phyloP scores from a whole-genome alignment of 805 yeast genomes.

The Debaryomyces prosopidis region DNA sequence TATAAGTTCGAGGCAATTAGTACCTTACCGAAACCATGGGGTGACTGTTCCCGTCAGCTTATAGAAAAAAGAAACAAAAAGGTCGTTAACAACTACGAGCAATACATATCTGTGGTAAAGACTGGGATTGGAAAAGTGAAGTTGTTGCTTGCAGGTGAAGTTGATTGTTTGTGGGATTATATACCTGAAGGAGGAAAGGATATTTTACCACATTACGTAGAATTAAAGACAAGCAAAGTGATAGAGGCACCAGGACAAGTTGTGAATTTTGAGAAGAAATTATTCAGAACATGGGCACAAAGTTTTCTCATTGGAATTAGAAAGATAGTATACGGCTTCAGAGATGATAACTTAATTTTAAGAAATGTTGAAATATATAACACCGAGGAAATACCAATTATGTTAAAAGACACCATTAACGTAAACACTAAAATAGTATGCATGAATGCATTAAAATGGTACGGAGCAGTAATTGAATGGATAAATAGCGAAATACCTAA shows the following conservation, averaged over 20 bases:
- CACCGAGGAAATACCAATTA: constrained; percentile 75
- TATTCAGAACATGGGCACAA: constrained; percentile 89
- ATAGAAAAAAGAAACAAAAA: constrained; percentile 67
- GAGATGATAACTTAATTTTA: constrained; percentile 70
- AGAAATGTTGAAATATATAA: constrained; percentile 70
- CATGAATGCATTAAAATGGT: constrained; percentile 78
- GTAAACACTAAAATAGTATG: constrained; percentile 57
- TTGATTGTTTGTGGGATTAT: constrained; percentile 87
- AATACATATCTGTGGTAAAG: constrained; percentile 76
- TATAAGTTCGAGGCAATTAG: constrained; percentile 84
- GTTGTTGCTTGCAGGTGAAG: constrained; percentile 81
- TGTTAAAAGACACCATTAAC: constrained; percentile 54
- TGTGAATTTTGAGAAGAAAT: constrained; percentile 68
- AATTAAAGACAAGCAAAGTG: constrained; percentile 70
- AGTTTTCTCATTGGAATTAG: constrained; percentile 85
- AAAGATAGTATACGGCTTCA: constrained; percentile 80
- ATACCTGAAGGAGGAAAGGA: constrained; percentile 50
- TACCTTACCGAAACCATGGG: constrained; percentile 77
- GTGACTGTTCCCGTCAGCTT: constrained; percentile 58
- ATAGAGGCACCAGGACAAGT: constrained; percentile 60
- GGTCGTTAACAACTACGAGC: constrained; percentile 69
- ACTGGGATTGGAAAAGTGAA: constrained; percentile 79
- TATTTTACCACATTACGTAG: constrained; percentile 74
- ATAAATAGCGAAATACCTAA: constrained; percentile 53
- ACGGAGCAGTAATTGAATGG: constrained; percentile 85